These are phyloP conservation scores for Psilocybe cubensis DNA, from an alignment of 768 basidiomycete genomes.

Conservation along the genomic window DNA sequence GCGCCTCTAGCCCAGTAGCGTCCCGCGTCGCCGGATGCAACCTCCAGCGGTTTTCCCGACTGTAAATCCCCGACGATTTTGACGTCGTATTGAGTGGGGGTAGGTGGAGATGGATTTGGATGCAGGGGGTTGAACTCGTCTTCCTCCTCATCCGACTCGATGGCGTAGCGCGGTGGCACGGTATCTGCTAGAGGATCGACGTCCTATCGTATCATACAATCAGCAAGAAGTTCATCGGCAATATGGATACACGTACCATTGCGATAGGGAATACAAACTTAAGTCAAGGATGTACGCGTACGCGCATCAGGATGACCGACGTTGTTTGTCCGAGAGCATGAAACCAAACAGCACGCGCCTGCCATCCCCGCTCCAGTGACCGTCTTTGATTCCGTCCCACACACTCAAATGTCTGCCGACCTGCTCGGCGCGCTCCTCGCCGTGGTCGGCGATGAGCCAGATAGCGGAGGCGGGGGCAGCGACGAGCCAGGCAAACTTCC, in stretches of 20 bases:
- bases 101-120: slow-evolving; percentile 7
- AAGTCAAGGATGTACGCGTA: no score
- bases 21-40: slow-evolving; percentile 52
- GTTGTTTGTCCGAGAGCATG: slow-evolving; percentile 19
- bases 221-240: no score
- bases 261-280: no score
- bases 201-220: no score
- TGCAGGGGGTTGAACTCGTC: slow-evolving; percentile 57
- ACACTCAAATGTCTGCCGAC: slow-evolving; percentile 20
- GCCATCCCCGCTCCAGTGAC: not conserved
- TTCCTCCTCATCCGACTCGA: slow-evolving; percentile 73
- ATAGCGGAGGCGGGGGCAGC: slow-evolving; percentile 38
- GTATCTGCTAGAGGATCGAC: slow-evolving; percentile 59
- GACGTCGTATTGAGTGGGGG: slow-evolving; percentile 28
- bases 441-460: slow-evolving; percentile 30
- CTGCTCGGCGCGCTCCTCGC: slow-evolving; percentile 23
- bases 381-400: slow-evolving; percentile 5
- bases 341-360: slow-evolving; percentile 21
- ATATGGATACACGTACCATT: no score
- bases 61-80: slow-evolving; percentile 41
- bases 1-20: slow-evolving; percentile 55
- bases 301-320: no score
- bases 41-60: slow-evolving; percentile 34
- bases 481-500: no score
- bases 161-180: slow-evolving; percentile 59